Conservation (phyloP, 2,329 filamentous ascomycete species). For the Acrocalymma vagum region DNA sequence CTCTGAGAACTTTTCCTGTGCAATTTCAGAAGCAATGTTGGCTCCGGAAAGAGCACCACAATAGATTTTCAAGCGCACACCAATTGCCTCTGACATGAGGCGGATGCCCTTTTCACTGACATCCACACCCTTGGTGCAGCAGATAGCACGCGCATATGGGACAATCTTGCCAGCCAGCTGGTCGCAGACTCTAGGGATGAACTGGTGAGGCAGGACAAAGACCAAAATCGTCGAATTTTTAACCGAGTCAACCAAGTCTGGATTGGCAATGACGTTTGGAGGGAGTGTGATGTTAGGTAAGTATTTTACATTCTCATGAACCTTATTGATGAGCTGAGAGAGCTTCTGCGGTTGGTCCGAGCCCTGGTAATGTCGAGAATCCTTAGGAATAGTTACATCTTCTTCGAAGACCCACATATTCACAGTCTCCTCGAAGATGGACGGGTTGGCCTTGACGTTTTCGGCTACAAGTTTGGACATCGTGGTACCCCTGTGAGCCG, state of each 20-base stretch:
- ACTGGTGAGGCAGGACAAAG: conserved; percentile 97
- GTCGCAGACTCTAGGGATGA: conserved; percentile 86
- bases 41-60: conserved; percentile 94
- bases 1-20: conserved; percentile 94
- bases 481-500: conserved; percentile 94
- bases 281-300: conserved; percentile 88
- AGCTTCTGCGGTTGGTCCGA: conserved; percentile 79
- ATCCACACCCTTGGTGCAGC: conserved; percentile 97
- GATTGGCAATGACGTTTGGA: conserved; percentile 83
- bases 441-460: conserved; percentile 79
- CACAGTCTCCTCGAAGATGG: conserved; percentile 86
- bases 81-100: conserved; percentile 95
- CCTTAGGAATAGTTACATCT: conserved; percentile 76
- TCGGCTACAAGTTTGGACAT: conserved; percentile 98
- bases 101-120: conserved; percentile 86
- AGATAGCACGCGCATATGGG: conserved; percentile 91
- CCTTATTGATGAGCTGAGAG: conserved; percentile 86
- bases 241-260: conserved; percentile 81
- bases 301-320: conserved; percentile 98
- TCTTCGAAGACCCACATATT: conserved; percentile 99
- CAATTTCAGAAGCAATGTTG: conserved; percentile 96
- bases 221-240: conserved; percentile 86
- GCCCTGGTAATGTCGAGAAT: conserved; percentile 76
- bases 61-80: conserved; percentile 90
- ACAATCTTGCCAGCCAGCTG: conserved; percentile 88